These are phyloP conservation scores for Malus orientalis DNA, from an alignment of 306 rosid genomes.

Conservation along the genomic window DNA sequence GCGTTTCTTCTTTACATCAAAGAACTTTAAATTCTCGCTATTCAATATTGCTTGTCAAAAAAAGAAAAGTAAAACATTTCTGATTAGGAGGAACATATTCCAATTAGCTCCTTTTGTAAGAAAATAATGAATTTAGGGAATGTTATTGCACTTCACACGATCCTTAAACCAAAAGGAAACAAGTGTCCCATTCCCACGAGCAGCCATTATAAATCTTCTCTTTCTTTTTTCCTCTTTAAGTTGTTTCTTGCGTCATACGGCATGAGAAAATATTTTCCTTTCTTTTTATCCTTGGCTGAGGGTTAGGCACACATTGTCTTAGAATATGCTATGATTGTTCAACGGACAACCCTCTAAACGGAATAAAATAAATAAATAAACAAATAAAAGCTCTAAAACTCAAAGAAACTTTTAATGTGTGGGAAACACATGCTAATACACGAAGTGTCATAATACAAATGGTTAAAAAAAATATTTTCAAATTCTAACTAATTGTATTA, in stretches of 20 bases:
- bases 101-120: not conserved
- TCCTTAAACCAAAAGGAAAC: not conserved
- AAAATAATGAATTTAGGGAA: not conserved
- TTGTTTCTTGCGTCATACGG: too few relatives aligned
- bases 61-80: not conserved
- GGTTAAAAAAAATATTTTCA: too few relatives aligned
- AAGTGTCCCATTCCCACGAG: not conserved
- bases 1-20: too few relatives aligned
- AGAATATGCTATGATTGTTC: slow-evolving; percentile 2
- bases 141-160: not conserved
- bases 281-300: not conserved
- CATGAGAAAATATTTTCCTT: too few relatives aligned
- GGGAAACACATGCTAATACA: accelerated
- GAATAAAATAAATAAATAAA: not conserved
- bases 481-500: too few relatives aligned
- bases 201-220: not conserved
- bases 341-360: not conserved
- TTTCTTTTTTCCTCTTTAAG: not conserved
- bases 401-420: not conserved
- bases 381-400: not conserved
- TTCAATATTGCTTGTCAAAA: not conserved
- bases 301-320: not conserved
- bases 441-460: too few relatives aligned
- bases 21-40: too few relatives aligned
- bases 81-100: not conserved